A percentile compares a stretch with the other conserved stretches of the same genome.
Evolutionary conservation across 2,329 filamentous ascomycete genomes (phyloP).

Genomic region (Microdochium nivale): DNA sequence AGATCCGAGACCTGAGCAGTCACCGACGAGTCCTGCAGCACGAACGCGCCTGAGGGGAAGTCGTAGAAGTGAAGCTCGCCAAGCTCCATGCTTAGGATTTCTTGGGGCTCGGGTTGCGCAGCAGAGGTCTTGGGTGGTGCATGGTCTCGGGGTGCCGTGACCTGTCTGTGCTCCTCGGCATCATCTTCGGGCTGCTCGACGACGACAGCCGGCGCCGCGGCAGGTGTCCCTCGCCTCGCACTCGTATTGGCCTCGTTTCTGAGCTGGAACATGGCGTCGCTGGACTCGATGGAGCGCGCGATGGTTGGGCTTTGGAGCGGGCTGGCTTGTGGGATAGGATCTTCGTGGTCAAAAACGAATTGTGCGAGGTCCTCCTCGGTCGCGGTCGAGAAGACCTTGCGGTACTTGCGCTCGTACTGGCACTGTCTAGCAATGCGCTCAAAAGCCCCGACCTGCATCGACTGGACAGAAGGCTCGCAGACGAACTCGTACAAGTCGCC

Average conservation of each 20-base stretch:
- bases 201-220: slow-evolving; percentile 17
- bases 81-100: slow-evolving; percentile 64
- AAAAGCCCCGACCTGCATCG: slow-evolving; percentile 70
- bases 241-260: slow-evolving; percentile 36
- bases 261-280: slow-evolving; percentile 47
- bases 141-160: slow-evolving; percentile 17
- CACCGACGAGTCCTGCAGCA: slow-evolving; percentile 67
- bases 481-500: slow-evolving; percentile 98
- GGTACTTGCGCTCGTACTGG: slow-evolving; percentile 95
- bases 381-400: slow-evolving; percentile 69
- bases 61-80: slow-evolving; percentile 93
- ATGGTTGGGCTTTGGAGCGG: slow-evolving; percentile 51
- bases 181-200: slow-evolving; percentile 12
- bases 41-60: slow-evolving; percentile 77
- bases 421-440: slow-evolving; percentile 79
- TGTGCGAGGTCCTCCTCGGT: slow-evolving; percentile 72
- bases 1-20: slow-evolving; percentile 76
- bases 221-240: slow-evolving; percentile 29
- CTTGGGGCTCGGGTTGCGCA: slow-evolving; percentile 59
- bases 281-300: slow-evolving; percentile 45
- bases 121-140: slow-evolving; percentile 42
- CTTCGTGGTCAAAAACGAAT: slow-evolving; percentile 66
- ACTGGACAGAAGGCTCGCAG: slow-evolving; percentile 66
- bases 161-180: slow-evolving; percentile 18
- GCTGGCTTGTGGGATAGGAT: slow-evolving; percentile 56